Conservation (phyloP, 2,329 filamentous ascomycete genomes). For the Aaosphaeria pasadenensis region DNA sequence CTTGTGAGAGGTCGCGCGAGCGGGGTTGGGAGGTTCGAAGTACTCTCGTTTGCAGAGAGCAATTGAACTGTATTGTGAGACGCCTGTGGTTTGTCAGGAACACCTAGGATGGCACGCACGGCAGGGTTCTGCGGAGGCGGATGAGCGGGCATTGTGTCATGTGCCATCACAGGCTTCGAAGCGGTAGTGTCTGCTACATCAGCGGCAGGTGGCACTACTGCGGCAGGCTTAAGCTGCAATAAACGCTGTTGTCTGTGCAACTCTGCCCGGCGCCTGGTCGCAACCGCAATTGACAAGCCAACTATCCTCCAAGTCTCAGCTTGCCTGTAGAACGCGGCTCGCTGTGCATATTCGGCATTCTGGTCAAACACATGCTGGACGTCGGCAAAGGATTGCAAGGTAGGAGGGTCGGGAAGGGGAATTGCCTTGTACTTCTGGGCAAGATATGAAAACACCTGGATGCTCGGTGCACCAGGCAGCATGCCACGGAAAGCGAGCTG, state of each 20-base stretch:
- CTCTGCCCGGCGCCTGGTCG: slow-evolving; percentile 42
- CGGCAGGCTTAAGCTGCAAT: slow-evolving; percentile 16
- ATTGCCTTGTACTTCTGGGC: slow-evolving; percentile 45
- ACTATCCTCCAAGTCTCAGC: slow-evolving; percentile 61
- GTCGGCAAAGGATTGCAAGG: slow-evolving; percentile 34
- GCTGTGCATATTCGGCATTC: slow-evolving; percentile 54
- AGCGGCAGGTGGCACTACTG: slow-evolving; percentile 4
- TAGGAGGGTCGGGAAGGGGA: slow-evolving; percentile 35
- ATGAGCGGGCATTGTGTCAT: slow-evolving; percentile 17
- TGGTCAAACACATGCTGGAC: slow-evolving; percentile 46
- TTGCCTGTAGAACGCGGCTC: slow-evolving; percentile 48
- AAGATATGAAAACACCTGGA: slow-evolving; percentile 40
- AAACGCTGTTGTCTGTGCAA: slow-evolving; percentile 25
- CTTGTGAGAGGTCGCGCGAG: slow-evolving; percentile 45
- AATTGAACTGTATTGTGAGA: slow-evolving; percentile 12
- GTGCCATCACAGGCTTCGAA: slow-evolving; percentile 13
- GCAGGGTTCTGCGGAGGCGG: slow-evolving; percentile 25
- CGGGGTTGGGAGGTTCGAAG: slow-evolving; percentile 56
- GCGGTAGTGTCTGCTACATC: slow-evolving; percentile 7
- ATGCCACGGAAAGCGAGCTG: slow-evolving; percentile 50
- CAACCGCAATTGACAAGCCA: slow-evolving; percentile 49
- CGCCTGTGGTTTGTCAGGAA: slow-evolving; percentile 27
- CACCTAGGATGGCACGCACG: slow-evolving; percentile 29
- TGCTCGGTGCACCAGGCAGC: slow-evolving; percentile 42
- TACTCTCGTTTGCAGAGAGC: slow-evolving; percentile 43